These are phyloP conservation scores for Lanmaoa rubissima DNA, from an alignment of 768 basidiomycete genomes.

Conservation along the genomic window DNA sequence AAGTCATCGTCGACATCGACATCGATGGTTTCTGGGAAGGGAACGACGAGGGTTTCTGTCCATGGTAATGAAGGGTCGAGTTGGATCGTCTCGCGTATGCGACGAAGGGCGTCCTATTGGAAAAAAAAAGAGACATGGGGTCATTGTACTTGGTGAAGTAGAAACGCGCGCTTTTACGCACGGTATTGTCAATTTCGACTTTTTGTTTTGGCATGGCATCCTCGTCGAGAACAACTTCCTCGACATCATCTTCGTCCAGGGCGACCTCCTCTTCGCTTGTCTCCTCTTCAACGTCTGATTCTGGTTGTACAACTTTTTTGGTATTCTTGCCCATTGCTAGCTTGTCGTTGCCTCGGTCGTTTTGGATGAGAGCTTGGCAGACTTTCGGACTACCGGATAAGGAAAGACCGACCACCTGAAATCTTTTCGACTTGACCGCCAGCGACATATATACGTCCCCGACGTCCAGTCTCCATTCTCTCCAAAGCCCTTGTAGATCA, in stretches of 20 bases:
- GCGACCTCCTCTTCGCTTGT: constrained; percentile 44
- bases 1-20: constrained; percentile 86
- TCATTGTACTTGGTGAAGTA: not conserved
- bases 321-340: constrained; percentile 14
- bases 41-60: constrained; percentile 77
- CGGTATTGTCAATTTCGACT: constrained; percentile 67
- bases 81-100: constrained; percentile 75
- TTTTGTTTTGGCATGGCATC: constrained; percentile 83
- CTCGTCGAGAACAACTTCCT: constrained; percentile 62
- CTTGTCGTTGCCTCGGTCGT: not conserved
- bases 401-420: constrained; percentile 13
- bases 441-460: not conserved
- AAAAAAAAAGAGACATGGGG: not conserved
- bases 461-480: not conserved
- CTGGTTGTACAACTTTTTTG: constrained; percentile 5
- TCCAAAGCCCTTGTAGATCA: not conserved
- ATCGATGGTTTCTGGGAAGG: constrained; percentile 70
- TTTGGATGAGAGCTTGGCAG: not conserved
- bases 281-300: constrained; percentile 22
- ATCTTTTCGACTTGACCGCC: constrained; percentile 17
- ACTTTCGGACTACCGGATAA: constrained; percentile 15
- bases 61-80: constrained; percentile 74
- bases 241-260: constrained; percentile 76
- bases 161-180: constrained; percentile 32
- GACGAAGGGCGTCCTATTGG: constrained; percentile 67